Percentiles rank a stretch among this genome's conserved stretches.
These are phyloP conservation scores for Spizellomyces sp. DNA, from an alignment of 192 early-diverging fungal genomes.

Conservation along the genomic window DNA sequence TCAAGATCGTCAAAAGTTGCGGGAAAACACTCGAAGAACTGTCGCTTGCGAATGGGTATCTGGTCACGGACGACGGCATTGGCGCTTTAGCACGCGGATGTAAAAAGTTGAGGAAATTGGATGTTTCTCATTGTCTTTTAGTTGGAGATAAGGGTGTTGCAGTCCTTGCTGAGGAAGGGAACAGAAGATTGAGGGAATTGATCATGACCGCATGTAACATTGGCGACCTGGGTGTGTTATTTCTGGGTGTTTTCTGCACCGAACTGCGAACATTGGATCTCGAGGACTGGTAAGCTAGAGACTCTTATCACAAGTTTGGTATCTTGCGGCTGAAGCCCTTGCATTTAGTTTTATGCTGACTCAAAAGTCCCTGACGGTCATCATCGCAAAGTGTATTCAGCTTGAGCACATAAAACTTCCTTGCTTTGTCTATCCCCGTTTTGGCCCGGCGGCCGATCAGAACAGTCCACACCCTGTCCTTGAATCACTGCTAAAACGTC, in stretches of 20 bases:
- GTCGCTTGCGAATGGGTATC: conserved; percentile 5
- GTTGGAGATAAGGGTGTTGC: not conserved
- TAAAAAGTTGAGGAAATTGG: not conserved
- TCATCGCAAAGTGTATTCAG: not conserved
- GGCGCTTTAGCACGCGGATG: not conserved
- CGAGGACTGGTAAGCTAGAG: not conserved
- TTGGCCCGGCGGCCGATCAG: not conserved
- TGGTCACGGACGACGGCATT: not conserved
- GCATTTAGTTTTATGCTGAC: not conserved
- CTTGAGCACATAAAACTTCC: not conserved
- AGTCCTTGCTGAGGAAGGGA: not conserved
- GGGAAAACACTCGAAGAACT: not conserved
- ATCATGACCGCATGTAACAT: conserved; percentile 1
- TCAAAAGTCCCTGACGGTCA: not conserved
- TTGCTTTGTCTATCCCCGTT: not conserved
- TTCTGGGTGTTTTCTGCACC: not conserved
- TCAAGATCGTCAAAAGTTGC: not conserved
- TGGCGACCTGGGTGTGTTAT: not conserved
- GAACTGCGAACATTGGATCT: not conserved
- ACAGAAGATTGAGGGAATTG: not conserved
- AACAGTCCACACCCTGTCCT: not conserved
- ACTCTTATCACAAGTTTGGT: not conserved
- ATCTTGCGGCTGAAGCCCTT: not conserved
- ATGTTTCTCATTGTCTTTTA: not conserved
- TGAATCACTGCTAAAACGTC: not conserved